A percentile compares a stretch with the other conserved stretches of the same genome.
phyloP scores from a whole-genome alignment of 495 filamentous ascomycete species.

The Parathielavia appendiculata region DNA sequence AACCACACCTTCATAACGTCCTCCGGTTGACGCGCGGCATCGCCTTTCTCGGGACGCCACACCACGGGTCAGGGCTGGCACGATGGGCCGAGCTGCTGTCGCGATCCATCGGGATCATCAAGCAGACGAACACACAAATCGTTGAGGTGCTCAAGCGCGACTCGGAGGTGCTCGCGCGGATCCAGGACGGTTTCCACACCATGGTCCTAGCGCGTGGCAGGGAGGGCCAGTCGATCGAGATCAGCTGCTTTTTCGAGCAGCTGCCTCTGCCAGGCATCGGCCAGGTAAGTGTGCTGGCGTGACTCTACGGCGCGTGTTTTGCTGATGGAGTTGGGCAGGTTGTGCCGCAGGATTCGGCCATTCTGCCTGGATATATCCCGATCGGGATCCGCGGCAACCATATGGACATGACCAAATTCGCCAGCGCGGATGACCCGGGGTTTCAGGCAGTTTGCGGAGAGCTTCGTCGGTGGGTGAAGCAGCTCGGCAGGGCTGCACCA shows the following conservation, averaged over 20 bases:
- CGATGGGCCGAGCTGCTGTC: constrained; percentile 25
- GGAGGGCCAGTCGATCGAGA: constrained; percentile 23
- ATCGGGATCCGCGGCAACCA: constrained; percentile 41
- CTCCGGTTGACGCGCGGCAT: constrained; percentile 33
- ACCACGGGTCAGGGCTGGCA: constrained; percentile 34
- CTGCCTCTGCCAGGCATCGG: constrained; percentile 18
- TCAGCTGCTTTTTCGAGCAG: constrained; percentile 34
- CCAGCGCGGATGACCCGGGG: constrained; percentile 14
- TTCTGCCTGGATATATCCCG: constrained; percentile 32
- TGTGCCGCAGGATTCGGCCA: constrained; percentile 39
- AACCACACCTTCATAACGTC: constrained; percentile 27
- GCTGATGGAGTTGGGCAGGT: constrained; percentile 20
- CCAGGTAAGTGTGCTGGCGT: constrained; percentile 25
- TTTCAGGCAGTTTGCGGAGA: constrained; percentile 21
- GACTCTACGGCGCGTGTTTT: background rate
- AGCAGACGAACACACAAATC: constrained; percentile 29
- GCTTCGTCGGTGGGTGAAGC: constrained; percentile 23
- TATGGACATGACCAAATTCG: constrained; percentile 43
- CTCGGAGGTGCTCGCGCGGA: constrained; percentile 33
- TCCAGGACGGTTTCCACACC: constrained; percentile 37
- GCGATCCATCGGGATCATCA: constrained; percentile 19
- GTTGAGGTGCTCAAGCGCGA: constrained; percentile 19
- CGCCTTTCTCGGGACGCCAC: constrained; percentile 42
- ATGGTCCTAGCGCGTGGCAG: constrained; percentile 27
- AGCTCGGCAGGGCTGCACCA: background rate